phyloP scores from a whole-genome alignment of 2,329 filamentous ascomycete species.

The Neonectria sp. region DNA sequence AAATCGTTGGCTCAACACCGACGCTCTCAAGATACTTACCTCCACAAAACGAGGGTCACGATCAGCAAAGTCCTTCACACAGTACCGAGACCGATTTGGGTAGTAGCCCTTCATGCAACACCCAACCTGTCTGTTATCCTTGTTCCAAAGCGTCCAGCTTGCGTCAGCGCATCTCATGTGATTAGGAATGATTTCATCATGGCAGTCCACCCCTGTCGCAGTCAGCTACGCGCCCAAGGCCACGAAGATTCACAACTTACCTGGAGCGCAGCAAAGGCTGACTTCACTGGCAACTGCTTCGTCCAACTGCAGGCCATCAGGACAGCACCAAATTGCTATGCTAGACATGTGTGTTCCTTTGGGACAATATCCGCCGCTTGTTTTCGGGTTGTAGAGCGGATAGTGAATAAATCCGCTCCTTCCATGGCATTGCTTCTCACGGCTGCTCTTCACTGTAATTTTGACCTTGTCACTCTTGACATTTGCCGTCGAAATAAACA shows the following conservation, averaged over 20 bases:
- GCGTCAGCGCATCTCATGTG: constrained; percentile 27
- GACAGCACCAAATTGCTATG: constrained; percentile 29
- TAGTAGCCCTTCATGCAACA: constrained; percentile 33
- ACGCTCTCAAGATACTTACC: neutral
- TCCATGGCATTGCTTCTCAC: constrained; percentile 8
- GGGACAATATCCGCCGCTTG: constrained; percentile 20
- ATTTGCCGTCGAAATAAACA: constrained; percentile 29
- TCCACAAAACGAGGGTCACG: neutral
- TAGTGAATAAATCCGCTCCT: constrained; percentile 31
- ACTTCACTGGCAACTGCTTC: neutral
- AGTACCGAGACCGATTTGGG: constrained; percentile 27
- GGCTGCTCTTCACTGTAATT: neutral
- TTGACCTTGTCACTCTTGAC: neutral
- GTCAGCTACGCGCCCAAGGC: neutral
- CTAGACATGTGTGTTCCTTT: constrained; percentile 21
- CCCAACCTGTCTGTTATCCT: constrained; percentile 24
- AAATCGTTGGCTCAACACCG: neutral
- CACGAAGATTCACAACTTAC: constrained; percentile 6
- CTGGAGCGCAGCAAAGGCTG: constrained; percentile 35
- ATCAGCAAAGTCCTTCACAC: constrained; percentile 2
- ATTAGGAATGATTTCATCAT: constrained; percentile 16
- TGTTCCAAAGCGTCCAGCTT: constrained; percentile 31
- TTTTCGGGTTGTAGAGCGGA: constrained; percentile 7
- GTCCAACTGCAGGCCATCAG: constrained; percentile 30
- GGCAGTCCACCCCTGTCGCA: constrained; percentile 25